These are phyloP conservation scores for Raphanus hybrid DNA, from an alignment of 441 rosid genomes.

Conservation along the genomic window DNA sequence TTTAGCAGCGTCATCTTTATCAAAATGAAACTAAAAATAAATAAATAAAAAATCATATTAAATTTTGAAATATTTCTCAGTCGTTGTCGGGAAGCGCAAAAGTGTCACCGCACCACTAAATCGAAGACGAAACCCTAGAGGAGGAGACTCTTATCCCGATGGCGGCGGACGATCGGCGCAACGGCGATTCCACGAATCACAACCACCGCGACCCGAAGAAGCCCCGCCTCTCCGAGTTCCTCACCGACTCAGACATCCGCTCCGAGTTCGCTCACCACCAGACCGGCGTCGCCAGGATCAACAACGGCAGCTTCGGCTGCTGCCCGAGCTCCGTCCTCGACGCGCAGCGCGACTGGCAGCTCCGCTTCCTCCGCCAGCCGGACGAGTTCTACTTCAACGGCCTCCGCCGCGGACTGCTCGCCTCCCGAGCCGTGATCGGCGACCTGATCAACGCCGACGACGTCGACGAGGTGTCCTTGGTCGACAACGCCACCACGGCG, in stretches of 20 bases:
- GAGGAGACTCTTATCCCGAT: conserved; percentile 20
- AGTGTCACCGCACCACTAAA: conserved; percentile 26
- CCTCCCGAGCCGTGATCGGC: conserved; percentile 63
- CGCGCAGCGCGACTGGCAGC: conserved; percentile 78
- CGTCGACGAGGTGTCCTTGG: conserved; percentile 76
- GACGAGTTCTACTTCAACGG: conserved; percentile 81
- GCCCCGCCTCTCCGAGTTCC: conserved; percentile 48
- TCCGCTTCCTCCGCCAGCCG: conserved; percentile 73
- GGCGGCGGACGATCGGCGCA: conserved; percentile 48
- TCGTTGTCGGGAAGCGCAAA: conserved; percentile 37
- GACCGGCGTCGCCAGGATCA: conserved; percentile 68
- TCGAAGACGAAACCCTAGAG: conserved; percentile 35
- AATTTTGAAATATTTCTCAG: conserved; percentile 9
- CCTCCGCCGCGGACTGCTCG: conserved; percentile 64
- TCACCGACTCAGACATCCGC: conserved; percentile 60
- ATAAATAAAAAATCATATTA: not conserved
- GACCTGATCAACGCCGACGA: conserved; percentile 79
- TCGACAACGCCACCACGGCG: conserved; percentile 94
- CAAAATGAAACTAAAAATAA: not conserved
- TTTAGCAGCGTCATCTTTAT: not conserved
- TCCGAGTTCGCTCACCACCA: conserved; percentile 90
- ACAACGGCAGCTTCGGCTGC: conserved; percentile 96
- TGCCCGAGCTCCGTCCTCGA: conserved; percentile 83
- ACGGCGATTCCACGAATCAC: conserved; percentile 53
- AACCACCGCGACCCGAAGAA: conserved; percentile 56